phyloP scores from a whole-genome alignment of 1,284 basidiomycete species.

The Cerioporus squamosus region DNA sequence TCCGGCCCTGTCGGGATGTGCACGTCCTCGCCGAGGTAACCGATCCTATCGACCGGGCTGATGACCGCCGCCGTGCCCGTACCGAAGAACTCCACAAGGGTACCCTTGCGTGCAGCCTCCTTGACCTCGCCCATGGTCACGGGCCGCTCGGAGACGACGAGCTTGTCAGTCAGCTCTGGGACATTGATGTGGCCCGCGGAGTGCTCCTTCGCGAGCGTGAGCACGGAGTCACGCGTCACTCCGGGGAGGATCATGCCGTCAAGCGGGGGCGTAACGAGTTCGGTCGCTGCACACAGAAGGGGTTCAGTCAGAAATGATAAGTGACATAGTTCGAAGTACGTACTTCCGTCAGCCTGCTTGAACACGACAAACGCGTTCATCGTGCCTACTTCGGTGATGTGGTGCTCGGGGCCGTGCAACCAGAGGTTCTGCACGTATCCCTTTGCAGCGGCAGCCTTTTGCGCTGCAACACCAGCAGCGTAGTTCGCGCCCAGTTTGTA shows the following conservation, averaged over 20 bases:
- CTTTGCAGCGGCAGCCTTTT: conserved; percentile 79
- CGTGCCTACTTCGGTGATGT: conserved; percentile 90
- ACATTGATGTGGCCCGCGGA: conserved; percentile 59
- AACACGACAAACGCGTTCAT: conserved; percentile 97
- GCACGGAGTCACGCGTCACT: conserved; percentile 92
- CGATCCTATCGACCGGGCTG: conserved; percentile 83
- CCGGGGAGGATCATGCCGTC: conserved; percentile 97
- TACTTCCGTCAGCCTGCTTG: conserved; percentile 74
- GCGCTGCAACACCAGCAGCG: conserved; percentile 88
- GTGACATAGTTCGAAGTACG: background rate
- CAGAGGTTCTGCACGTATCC: conserved; percentile 97
- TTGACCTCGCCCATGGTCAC: conserved; percentile 92
- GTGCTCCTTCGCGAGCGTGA: conserved; percentile 83
- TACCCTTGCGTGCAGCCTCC: conserved; percentile 70
- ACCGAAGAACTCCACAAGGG: conserved; percentile 91
- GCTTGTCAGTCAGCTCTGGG: conserved; percentile 64
- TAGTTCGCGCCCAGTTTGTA: conserved; percentile 95
- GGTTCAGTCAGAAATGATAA: background rate
- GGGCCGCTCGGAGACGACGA: conserved; percentile 82
- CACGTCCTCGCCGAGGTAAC: conserved; percentile 87
- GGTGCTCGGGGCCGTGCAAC: conserved; percentile 88
- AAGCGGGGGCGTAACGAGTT: conserved; percentile 91
- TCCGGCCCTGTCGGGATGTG: conserved; percentile 84
- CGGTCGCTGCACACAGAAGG: conserved; percentile 48
- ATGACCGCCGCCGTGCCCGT: conserved; percentile 89